Evolutionary conservation across 257 asterid genomes (phyloP).

Genomic region (Solanum chmielewskii): DNA sequence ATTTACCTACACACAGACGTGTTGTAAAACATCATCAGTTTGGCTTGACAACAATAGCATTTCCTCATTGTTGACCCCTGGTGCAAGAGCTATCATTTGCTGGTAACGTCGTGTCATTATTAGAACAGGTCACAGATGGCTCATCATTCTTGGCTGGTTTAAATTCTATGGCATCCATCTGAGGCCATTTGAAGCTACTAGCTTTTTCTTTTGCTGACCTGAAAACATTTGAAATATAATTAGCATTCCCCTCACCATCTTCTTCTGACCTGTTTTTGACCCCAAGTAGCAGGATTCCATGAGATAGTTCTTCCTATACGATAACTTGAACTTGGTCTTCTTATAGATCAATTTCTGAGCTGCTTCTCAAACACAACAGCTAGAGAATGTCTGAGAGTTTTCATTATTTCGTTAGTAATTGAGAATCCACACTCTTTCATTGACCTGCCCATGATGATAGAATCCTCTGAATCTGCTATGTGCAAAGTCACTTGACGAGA

Average conservation of each 20-base stretch:
- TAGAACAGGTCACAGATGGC: conserved; percentile 9
- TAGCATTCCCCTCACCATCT: conserved; percentile 23
- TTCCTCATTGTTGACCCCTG: background rate
- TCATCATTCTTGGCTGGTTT: conserved; percentile 11
- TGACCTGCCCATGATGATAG: conserved; percentile 48
- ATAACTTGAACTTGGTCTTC: conserved; percentile 34
- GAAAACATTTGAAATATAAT: conserved; percentile 57
- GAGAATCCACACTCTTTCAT: conserved; percentile 80
- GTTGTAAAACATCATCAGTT: conserved; percentile 27
- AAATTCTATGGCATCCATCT: conserved; percentile 16
- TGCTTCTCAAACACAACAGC: conserved; percentile 27
- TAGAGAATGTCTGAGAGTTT: conserved; percentile 51
- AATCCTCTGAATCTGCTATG: conserved; percentile 78
- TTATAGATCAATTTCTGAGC: conserved; percentile 44
- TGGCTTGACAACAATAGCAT: conserved; percentile 8
- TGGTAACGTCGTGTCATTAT: conserved; percentile 2
- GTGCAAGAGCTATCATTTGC: background rate
- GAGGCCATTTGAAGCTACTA: conserved; percentile 43
- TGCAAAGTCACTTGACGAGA: conserved; percentile 60
- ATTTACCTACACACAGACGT: conserved; percentile 14
- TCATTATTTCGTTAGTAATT: conserved; percentile 68
- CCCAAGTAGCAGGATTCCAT: conserved; percentile 70
- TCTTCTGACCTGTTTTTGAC: conserved; percentile 19
- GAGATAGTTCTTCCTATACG: conserved; percentile 51
- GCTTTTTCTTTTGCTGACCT: conserved; percentile 56